These are phyloP conservation scores for Dissophora globulifera DNA, from an alignment of 192 early-diverging fungal species.

Conservation along the genomic window DNA sequence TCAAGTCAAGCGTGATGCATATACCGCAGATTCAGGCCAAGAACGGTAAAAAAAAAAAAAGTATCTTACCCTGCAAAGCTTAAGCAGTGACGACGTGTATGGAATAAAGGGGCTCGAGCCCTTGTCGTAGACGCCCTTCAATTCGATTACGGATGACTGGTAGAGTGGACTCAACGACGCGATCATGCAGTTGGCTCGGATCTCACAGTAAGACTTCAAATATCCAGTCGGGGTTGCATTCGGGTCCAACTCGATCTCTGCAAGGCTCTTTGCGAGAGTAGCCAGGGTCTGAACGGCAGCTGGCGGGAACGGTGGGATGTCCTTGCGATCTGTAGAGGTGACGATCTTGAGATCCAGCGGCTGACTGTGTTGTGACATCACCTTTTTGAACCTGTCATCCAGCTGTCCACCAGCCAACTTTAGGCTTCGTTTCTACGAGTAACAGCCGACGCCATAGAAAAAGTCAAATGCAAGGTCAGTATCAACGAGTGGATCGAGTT, in stretches of 20 bases:
- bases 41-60: background rate
- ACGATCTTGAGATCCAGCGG: constrained; percentile 46
- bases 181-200: constrained; percentile 70
- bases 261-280: constrained; percentile 59
- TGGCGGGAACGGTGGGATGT: constrained; percentile 51
- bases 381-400: constrained; percentile 29
- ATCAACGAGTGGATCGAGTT: background rate
- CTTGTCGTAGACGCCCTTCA: constrained; percentile 65
- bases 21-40: too few relatives aligned
- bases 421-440: constrained; percentile 51
- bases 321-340: constrained; percentile 50
- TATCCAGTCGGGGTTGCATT: constrained; percentile 62
- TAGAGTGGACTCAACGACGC: constrained; percentile 64
- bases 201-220: constrained; percentile 72
- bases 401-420: constrained; percentile 35
- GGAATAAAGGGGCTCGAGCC: constrained; percentile 71
- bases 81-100: constrained; percentile 66
- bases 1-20: too few relatives aligned
- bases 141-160: constrained; percentile 60
- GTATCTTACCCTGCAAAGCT: constrained; percentile 67
- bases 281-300: constrained; percentile 32
- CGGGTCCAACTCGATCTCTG: constrained; percentile 59
- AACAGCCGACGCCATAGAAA: too few relatives aligned
- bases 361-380: constrained; percentile 23
- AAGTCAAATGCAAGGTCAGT: background rate